phyloP scores from a whole-genome alignment of 768 basidiomycete genomes.

The Russula olivacea region DNA sequence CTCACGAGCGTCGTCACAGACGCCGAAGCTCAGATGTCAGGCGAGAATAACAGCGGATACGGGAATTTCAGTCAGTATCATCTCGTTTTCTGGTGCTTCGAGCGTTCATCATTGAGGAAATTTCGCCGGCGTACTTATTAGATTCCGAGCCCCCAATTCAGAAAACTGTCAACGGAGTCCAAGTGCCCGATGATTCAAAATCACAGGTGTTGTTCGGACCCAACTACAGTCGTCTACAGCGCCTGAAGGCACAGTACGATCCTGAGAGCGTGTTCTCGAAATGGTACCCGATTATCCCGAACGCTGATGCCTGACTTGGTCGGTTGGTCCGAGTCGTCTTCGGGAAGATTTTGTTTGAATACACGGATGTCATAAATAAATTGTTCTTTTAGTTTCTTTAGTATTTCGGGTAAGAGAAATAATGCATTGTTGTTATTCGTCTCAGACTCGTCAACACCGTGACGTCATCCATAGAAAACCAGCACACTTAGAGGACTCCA shows the following conservation, averaged over 20 bases:
- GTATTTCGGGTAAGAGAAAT: too few species aligned
- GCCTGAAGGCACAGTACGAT: constrained; percentile 35
- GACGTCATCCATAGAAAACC: too few species aligned
- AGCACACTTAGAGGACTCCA: too few species aligned
- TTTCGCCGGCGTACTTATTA: background rate
- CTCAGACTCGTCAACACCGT: too few species aligned
- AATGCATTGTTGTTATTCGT: too few species aligned
- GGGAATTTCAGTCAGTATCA: constrained; percentile 21
- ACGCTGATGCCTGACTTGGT: background rate
- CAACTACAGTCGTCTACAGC: constrained; percentile 37
- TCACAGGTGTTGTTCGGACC: constrained; percentile 32
- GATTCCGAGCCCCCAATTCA: background rate
- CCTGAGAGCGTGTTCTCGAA: constrained; percentile 33
- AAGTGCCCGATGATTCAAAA: constrained; percentile 11
- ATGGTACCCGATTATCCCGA: constrained; percentile 33
- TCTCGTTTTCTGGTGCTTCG: too few species aligned
- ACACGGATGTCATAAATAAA: constrained; percentile 27
- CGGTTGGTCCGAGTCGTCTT: background rate
- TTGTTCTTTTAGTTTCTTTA: too few species aligned
- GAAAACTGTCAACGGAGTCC: background rate
- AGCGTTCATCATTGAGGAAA: too few species aligned
- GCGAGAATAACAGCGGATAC: constrained; percentile 16
- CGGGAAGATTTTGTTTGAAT: background rate
- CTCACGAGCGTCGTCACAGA: constrained; percentile 2
- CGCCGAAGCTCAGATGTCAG: background rate